Base-by-base conservation (phyloP, 2,329 filamentous ascomycete genomes). In the Fusarium devonianum region DNA sequence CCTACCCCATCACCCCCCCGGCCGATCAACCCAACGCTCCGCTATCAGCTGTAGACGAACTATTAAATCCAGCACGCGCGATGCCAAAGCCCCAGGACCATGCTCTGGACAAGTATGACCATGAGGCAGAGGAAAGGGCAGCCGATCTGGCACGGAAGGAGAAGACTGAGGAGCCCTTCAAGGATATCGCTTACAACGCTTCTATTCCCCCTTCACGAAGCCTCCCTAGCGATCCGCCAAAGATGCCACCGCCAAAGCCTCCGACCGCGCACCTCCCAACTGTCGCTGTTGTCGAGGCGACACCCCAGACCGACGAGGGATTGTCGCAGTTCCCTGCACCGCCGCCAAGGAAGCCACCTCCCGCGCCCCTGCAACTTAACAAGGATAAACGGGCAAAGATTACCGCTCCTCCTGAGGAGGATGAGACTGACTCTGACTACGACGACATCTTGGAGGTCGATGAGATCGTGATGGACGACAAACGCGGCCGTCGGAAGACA, bases 401-500 rank as follows among this genome's bases (percentile, higher is more conserved):
- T 7, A 56, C 60, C 9, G 45, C 60, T 12, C 50, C 62, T 1
- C 48, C 59, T 4, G 83, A 87, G n/a, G 85, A 86, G 10, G 80
- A 82, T 2, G 82, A 85, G 25, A 86, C 87, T 0, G 90, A 90
- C 51, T 92, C 90, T 0, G 92, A 96, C 57, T 94, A 92, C 61
- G 90, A 94, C 50, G 88, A 92, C 56, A 80, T 89, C 25, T 72
- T 90, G 10, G 87, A 90, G 54, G 84, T 87, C 4, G 81, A 87
- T 33, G 86, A 88, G 56, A 76, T 86, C 38, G 75, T 80, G 0
- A 73, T 80, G n/a, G n/a, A n/a, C 25, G 76, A 81, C 10, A 76
- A 84, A 41, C 82, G 92, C 54, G 93, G 92, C 7, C 83, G 92
- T 50, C 81, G 90, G 62, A 90, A 88, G 70, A 96, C 92, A 3